A percentile compares a stretch with the other conserved stretches of the same genome.
Evolutionary conservation across 257 asterid species (phyloP).

Genomic region (Solanum medicagineum): DNA sequence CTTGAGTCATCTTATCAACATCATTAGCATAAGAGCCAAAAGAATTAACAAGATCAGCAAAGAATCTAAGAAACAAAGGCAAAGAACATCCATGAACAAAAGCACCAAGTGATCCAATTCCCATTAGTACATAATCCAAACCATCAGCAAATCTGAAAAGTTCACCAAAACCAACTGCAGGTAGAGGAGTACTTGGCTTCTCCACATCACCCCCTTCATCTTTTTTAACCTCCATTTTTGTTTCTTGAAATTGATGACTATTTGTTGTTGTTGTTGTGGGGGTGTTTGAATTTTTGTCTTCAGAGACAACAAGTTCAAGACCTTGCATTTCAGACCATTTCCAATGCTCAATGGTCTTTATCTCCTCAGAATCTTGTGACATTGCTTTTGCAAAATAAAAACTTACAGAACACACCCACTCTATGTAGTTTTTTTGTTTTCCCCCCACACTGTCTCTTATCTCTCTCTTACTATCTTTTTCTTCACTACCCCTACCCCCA

Average conservation of each 20-base stretch:
- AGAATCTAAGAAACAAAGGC: conserved; percentile 92
- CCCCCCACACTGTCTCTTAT: not conserved
- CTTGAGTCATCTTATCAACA: conserved; percentile 93
- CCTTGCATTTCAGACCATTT: conserved; percentile 79
- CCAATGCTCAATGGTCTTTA: conserved; percentile 60
- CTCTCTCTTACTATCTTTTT: conserved; percentile 10
- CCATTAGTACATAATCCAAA: conserved; percentile 65
- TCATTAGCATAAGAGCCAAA: conserved; percentile 81
- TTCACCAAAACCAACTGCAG: conserved; percentile 40
- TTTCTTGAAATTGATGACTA: not conserved
- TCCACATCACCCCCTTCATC: conserved; percentile 19
- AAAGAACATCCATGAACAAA: conserved; percentile 87
- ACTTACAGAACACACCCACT: conserved; percentile 3
- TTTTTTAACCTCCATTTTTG: conserved; percentile 28
- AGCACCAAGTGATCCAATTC: conserved; percentile 80
- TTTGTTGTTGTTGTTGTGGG: not conserved
- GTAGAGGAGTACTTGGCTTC: conserved; percentile 42
- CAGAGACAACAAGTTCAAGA: conserved; percentile 45
- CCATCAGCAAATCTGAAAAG: conserved; percentile 92
- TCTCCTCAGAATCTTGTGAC: conserved; percentile 49
- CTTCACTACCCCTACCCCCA: not conserved
- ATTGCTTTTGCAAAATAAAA: conserved; percentile 26
- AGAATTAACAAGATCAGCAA: conserved; percentile 98
- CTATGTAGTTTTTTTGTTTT: not conserved
- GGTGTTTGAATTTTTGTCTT: not conserved